These are phyloP conservation scores for Borovskyia barvae DNA, from an alignment of 208 protist species.

Conservation along the genomic window DNA sequence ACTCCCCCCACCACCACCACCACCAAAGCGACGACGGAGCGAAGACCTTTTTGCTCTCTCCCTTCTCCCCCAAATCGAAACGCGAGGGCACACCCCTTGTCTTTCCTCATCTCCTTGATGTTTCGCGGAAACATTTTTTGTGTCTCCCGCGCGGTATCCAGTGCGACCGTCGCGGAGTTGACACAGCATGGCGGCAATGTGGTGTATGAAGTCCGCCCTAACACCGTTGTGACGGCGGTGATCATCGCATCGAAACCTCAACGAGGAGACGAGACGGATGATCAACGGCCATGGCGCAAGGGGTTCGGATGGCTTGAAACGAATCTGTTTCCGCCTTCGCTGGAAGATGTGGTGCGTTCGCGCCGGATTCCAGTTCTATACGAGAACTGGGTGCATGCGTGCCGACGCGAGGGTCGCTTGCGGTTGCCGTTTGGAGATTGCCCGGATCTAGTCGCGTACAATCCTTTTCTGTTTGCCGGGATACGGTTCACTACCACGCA, in stretches of 20 bases:
- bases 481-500: conserved; percentile 74
- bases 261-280: no score
- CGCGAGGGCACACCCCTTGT: no score
- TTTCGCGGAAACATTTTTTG: conserved; percentile 45
- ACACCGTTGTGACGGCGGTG: conserved; percentile 25
- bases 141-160: conserved; percentile 26
- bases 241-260: conserved; percentile 22
- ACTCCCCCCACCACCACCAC: no score
- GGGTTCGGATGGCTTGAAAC: conserved; percentile 3
- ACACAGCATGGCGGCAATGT: conserved; percentile 39
- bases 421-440: conserved; percentile 12
- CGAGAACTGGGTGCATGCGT: conserved; percentile 51
- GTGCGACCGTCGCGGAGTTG: conserved; percentile 31
- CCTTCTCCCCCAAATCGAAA: no score
- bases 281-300: no score
- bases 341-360: conserved; percentile 23
- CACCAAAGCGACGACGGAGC: no score
- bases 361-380: conserved; percentile 50
- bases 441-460: conserved; percentile 33
- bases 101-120: conserved; percentile 8
- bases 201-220: conserved; percentile 21
- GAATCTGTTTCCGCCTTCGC: neutral
- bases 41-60: no score
- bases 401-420: conserved; percentile 7
- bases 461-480: conserved; percentile 47